A percentile compares a stretch with the other conserved stretches of the same genome.
Conservation (phyloP, 2,329 filamentous ascomycete species). For the Colletotrichum falcatum region DNA sequence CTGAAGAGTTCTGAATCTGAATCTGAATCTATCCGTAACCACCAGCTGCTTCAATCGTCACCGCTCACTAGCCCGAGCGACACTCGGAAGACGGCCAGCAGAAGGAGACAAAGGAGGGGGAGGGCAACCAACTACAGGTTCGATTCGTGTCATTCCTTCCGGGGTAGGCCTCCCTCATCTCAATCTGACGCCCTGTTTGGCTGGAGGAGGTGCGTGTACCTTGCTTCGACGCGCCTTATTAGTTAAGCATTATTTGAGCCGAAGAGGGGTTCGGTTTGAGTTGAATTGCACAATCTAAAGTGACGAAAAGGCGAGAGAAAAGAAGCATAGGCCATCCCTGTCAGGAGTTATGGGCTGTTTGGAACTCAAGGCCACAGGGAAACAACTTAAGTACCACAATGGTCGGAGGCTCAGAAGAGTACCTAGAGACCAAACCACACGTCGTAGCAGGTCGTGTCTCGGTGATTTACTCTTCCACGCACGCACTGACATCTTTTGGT, state of each 20-base stretch:
- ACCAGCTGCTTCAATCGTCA: conserved; percentile 13
- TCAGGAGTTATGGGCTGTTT: conserved; percentile 29
- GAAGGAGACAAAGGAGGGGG: not conserved
- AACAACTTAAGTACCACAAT: not conserved
- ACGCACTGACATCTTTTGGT: conserved; percentile 37
- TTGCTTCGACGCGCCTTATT: conserved; percentile 30
- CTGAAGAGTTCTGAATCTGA: conserved; percentile 20
- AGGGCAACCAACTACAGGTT: conserved; percentile 3
- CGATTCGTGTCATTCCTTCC: conserved; percentile 1
- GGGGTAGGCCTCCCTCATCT: conserved; percentile 29
- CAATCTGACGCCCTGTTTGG: conserved; percentile 36
- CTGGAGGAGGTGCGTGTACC: conserved; percentile 18
- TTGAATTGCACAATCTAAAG: conserved; percentile 38
- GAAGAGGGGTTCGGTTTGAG: conserved; percentile 31
- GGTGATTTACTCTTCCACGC: conserved; percentile 44
- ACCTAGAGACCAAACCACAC: conserved; percentile 31
- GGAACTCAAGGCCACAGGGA: conserved; percentile 3
- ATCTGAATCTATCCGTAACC: conserved; percentile 14
- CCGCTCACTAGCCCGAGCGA: conserved; percentile 6
- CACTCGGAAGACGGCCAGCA: conserved; percentile 1
- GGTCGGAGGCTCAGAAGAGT: not conserved
- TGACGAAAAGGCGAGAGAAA: conserved; percentile 7
- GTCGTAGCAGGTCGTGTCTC: conserved; percentile 56
- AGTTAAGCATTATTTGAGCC: conserved; percentile 22
- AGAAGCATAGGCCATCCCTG: conserved; percentile 35